phyloP scores from a whole-genome alignment of 2,329 filamentous ascomycete genomes.

The Fusarium ambrosium region DNA sequence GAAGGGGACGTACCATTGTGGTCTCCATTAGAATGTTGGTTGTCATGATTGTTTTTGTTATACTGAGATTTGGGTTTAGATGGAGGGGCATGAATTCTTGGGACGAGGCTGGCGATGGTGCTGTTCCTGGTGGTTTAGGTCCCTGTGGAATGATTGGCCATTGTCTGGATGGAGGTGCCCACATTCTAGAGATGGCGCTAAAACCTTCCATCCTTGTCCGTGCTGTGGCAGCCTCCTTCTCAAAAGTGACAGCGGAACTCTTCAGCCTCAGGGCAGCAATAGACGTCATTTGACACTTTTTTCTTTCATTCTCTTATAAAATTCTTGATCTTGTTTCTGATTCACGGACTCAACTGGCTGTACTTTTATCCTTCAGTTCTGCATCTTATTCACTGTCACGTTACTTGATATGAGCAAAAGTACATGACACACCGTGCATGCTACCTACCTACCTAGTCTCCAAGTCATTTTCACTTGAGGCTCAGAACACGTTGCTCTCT shows the following conservation, averaged over 20 bases:
- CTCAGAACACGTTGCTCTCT: constrained; percentile 43
- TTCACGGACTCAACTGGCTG: not conserved
- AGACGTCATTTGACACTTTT: not conserved
- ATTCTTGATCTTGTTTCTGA: not conserved
- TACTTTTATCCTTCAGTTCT: not conserved
- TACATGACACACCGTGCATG: not conserved
- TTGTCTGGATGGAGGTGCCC: not conserved
- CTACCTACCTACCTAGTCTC: not conserved
- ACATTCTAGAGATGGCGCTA: constrained; percentile 10
- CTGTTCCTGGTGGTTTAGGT: constrained; percentile 18
- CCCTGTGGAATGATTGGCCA: constrained; percentile 19
- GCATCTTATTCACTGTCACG: not conserved
- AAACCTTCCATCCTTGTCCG: not conserved
- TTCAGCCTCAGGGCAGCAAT: constrained; percentile 13
- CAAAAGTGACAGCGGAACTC: not conserved
- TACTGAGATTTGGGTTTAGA: constrained; percentile 13
- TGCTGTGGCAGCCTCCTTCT: not conserved
- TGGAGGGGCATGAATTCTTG: constrained; percentile 28
- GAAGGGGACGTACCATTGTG: constrained; percentile 75
- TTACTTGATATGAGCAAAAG: not conserved
- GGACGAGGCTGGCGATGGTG: constrained; percentile 17
- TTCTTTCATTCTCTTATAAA: not conserved
- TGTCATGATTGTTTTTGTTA: constrained; percentile 67
- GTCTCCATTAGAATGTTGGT: constrained; percentile 87
- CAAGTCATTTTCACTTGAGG: not conserved